These are phyloP conservation scores for Artemisia annua DNA, from an alignment of 129 eudicot species.

Conservation along the genomic window DNA sequence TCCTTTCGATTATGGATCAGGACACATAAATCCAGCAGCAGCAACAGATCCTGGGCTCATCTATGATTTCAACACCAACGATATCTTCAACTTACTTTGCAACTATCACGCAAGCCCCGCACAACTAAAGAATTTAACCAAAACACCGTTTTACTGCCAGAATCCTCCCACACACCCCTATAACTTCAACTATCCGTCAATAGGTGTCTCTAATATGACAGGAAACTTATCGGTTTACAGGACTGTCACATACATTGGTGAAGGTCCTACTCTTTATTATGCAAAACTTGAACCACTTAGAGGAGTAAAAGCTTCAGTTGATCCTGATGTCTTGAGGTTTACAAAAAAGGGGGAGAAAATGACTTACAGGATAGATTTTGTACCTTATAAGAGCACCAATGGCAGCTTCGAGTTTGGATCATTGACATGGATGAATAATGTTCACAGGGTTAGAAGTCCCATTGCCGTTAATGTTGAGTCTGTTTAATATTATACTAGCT, in stretches of 20 bases:
- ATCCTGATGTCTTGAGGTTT: constrained; percentile 45
- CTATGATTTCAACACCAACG: constrained; percentile 43
- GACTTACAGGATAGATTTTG: constrained; percentile 45
- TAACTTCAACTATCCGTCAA: constrained; percentile 64
- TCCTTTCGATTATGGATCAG: constrained; percentile 66
- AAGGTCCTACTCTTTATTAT: constrained; percentile 48
- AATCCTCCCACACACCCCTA: constrained; percentile 36
- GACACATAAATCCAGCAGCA: constrained; percentile 59
- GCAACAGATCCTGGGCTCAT: constrained; percentile 58
- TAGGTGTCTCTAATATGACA: constrained; percentile 49
- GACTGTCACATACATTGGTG: constrained; percentile 54
- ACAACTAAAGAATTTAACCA: constrained; percentile 56
- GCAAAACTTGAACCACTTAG: constrained; percentile 42
- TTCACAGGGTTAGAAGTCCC: constrained; percentile 52
- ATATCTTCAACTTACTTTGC: constrained; percentile 58
- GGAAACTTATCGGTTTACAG: constrained; percentile 53
- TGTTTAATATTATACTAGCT: too few species aligned
- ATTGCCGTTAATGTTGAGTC: constrained; percentile 45
- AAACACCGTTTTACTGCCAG: constrained; percentile 37
- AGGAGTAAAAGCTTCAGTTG: constrained; percentile 49
- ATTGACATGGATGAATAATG: constrained; percentile 50
- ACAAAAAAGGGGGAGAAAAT: constrained; percentile 41
- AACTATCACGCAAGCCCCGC: constrained; percentile 49
- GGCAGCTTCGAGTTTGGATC: constrained; percentile 60
- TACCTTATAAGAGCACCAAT: constrained; percentile 44